Evolutionary conservation across 495 filamentous ascomycete genomes (phyloP), one percentile per base, ranked within the genome.

Genomic region (Neurospora tetrasperma): DNA sequence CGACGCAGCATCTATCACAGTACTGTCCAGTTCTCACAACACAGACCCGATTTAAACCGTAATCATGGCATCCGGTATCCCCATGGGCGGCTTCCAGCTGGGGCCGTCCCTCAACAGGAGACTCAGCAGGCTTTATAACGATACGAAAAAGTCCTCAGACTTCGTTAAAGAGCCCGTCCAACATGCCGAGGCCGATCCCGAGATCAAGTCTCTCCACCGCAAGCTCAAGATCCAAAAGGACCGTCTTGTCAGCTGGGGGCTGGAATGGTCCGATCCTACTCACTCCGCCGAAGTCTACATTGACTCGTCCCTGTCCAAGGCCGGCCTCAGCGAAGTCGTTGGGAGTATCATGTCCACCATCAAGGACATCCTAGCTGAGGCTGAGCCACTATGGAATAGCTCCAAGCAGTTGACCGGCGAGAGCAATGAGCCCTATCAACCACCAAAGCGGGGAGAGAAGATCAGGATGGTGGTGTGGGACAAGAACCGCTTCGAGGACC

Each of bases 291-390:
- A 92, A 75, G 76, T 82, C 38, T 75, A 81, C 40, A 97, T 97
- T 78, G 94, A 97, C 79, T 93, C 94, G 78, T 92, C 91, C 0
- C 83, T 96, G 40, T 92, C 90, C 72, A 88, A 91, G 72, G 94
- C 94, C 69, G 94, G 94, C 40, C 86, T 95, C 71, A 94, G 92
- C 74, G 93, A 96, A 82, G 86, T 95, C 3, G 94, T 97, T 12
- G 89, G 89, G 68, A 96, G 92, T 79, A 93, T 97, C 70, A 92
- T 98, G 89, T 89, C 88, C 23, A 93, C 92, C 7, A 97, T 97
- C 78, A 93, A 93, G 80, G 92, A 94, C 72, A 90, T 94, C 35
- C 85, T 97, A 43, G 91, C 92, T 59, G 92, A 96, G 78, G 93
- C 93, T 20, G 94, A 97, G 79, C 86, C 87, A 42, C 83, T 96